phyloP scores from a whole-genome alignment of 768 basidiomycete genomes.

The Phanerochaete sordida region DNA sequence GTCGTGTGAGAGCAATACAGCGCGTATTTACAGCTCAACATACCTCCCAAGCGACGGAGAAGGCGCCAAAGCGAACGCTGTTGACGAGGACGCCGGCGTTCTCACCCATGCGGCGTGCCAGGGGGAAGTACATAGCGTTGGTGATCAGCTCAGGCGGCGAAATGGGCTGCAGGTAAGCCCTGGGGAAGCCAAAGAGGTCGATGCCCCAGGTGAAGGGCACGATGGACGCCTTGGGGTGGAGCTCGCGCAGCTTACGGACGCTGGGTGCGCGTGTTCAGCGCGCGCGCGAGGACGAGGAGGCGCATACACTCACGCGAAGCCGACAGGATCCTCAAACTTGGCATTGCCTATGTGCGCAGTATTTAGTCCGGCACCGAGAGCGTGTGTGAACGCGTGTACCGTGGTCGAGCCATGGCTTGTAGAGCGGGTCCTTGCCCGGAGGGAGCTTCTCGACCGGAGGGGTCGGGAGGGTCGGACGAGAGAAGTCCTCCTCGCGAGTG shows the following conservation, averaged over 20 bases:
- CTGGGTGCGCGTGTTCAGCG: constrained; percentile 11
- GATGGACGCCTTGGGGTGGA: constrained; percentile 62
- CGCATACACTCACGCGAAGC: constrained; percentile 40
- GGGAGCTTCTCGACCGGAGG: no score
- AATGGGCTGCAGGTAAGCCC: constrained; percentile 39
- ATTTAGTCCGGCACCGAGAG: background rate
- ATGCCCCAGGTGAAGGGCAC: constrained; percentile 48
- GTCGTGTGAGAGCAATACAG: background rate
- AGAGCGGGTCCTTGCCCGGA: constrained; percentile 34
- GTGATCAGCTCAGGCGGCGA: constrained; percentile 49
- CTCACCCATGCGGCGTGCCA: constrained; percentile 35
- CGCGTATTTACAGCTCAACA: constrained; percentile 19
- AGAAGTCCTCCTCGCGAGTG: constrained; percentile 11
- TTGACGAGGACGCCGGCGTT: constrained; percentile 54
- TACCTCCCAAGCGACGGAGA: constrained; percentile 58
- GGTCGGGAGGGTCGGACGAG: background rate
- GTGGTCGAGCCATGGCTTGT: constrained; percentile 49
- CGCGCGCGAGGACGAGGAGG: no score
- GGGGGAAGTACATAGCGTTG: constrained; percentile 44
- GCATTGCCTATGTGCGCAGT: constrained; percentile 45
- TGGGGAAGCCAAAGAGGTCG: constrained; percentile 51
- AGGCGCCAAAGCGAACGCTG: constrained; percentile 48
- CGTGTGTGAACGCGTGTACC: constrained; percentile 28
- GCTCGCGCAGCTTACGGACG: constrained; percentile 47
- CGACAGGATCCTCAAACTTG: constrained; percentile 40